Conservation (phyloP, 164 flowering plant genomes). For the Chloranthus sessilifolius region DNA sequence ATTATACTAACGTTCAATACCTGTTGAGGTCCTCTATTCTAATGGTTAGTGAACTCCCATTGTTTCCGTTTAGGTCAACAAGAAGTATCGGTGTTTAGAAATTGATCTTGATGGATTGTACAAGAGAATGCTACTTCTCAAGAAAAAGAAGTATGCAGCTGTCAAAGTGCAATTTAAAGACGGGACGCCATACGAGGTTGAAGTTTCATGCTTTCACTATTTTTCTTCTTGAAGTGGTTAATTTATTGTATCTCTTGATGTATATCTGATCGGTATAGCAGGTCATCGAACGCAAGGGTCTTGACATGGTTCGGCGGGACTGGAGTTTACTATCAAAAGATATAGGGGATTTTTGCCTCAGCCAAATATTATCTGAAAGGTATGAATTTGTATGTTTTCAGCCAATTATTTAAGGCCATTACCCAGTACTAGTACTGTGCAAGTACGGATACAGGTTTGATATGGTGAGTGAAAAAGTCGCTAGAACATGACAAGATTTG, state of each 20-base stretch:
- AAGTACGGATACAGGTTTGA: no score
- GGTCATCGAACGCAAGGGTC: constrained; percentile 97
- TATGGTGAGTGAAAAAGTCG: no score
- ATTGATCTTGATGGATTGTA: constrained; percentile 97
- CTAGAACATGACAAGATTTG: no score
- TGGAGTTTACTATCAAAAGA: constrained; percentile 97
- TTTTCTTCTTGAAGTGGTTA: constrained; percentile 5
- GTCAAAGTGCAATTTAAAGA: constrained; percentile 82
- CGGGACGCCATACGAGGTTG: constrained; percentile 72
- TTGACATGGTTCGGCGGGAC: constrained; percentile 98
- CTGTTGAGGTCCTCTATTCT: not conserved
- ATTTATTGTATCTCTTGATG: not conserved
- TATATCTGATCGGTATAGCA: constrained; percentile 15
- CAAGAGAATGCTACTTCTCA: constrained; percentile 96
- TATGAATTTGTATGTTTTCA: constrained; percentile 21
- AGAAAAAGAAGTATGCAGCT: constrained; percentile 99
- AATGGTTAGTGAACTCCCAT: not conserved
- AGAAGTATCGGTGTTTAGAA: constrained; percentile 80
- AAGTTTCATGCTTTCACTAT: not conserved
- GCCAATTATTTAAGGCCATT: no score
- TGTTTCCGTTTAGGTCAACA: constrained; percentile 61
- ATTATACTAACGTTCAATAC: no score
- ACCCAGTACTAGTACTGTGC: no score
- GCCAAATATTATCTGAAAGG: constrained; percentile 94
- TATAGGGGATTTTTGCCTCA: constrained; percentile 82